A percentile compares a stretch with the other conserved stretches of the same genome.
phyloP scores from a whole-genome alignment of 805 yeast genomes.

The Yamadazyma paraphyllophila region DNA sequence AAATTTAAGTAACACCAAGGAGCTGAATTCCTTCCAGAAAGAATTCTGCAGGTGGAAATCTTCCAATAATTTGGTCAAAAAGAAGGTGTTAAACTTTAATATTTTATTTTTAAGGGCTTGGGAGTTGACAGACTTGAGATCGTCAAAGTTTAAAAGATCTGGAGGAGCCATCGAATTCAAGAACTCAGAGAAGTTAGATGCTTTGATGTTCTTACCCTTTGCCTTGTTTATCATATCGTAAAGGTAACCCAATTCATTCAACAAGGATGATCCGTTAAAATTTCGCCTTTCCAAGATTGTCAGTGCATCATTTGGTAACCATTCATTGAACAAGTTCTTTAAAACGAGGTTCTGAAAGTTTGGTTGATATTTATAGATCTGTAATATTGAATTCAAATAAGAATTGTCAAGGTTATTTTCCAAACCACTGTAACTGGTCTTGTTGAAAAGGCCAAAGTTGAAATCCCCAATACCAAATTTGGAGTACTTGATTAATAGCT shows the following conservation, averaged over 20 bases:
- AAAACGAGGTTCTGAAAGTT: slow-evolving; percentile 65
- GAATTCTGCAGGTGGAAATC: slow-evolving; percentile 40
- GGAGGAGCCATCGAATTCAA: slow-evolving; percentile 45
- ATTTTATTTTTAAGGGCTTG: slow-evolving; percentile 43
- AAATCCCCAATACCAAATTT: slow-evolving; percentile 92
- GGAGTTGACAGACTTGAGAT: slow-evolving; percentile 43
- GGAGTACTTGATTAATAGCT: slow-evolving; percentile 76
- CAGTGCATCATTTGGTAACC: slow-evolving; percentile 41
- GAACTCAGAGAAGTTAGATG: slow-evolving; percentile 66
- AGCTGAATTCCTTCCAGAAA: slow-evolving; percentile 10
- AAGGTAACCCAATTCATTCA: slow-evolving; percentile 83
- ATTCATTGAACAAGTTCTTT: slow-evolving; percentile 48
- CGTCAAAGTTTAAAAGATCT: slow-evolving; percentile 54
- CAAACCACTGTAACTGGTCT: slow-evolving; percentile 70
- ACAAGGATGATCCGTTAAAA: slow-evolving; percentile 49
- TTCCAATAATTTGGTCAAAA: slow-evolving; percentile 48
- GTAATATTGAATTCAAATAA: slow-evolving; percentile 69
- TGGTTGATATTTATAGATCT: slow-evolving; percentile 75
- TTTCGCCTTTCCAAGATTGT: slow-evolving; percentile 26
- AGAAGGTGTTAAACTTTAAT: slow-evolving; percentile 57
- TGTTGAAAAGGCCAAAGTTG: slow-evolving; percentile 83
- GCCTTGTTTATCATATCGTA: slow-evolving; percentile 91
- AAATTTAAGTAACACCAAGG: slow-evolving; percentile 9
- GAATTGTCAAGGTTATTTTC: slow-evolving; percentile 84
- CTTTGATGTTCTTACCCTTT: slow-evolving; percentile 71